Conservation (phyloP, 2,329 filamentous ascomycete species). For the Fusarium nematophilum region DNA sequence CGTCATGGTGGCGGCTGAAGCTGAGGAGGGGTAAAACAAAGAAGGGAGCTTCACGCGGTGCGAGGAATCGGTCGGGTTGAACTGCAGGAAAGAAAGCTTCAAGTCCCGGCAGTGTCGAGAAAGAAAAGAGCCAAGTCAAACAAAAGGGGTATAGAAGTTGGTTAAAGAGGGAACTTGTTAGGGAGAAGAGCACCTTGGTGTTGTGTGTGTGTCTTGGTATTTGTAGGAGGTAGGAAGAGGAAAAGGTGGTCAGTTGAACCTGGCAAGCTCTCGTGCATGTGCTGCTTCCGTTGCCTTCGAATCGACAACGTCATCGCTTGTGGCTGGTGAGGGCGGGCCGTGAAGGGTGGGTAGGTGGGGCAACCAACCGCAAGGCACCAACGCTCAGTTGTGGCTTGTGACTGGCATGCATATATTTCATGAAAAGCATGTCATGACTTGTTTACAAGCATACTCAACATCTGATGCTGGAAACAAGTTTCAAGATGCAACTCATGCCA, state of each 20-base stretch:
- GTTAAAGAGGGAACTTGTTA: constrained; percentile 1
- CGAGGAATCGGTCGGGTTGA: not conserved
- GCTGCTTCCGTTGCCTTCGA: constrained; percentile 39
- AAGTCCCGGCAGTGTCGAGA: not conserved
- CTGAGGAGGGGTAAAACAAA: constrained; percentile 39
- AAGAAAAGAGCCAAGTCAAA: not conserved
- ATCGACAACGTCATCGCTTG: constrained; percentile 52
- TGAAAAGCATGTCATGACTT: not conserved
- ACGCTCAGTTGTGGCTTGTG: constrained; percentile 26
- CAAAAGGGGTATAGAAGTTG: not conserved
- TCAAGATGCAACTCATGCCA: not conserved
- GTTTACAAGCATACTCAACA: too few species aligned
- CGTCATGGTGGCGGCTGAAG: constrained; percentile 60
- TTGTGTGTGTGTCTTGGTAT: constrained; percentile 35
- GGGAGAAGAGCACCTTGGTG: constrained; percentile 7
- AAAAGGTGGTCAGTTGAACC: constrained; percentile 48
- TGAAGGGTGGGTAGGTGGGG: constrained; percentile 22
- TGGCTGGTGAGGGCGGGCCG: constrained; percentile 41
- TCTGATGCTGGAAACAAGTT: not conserved
- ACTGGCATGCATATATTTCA: not conserved
- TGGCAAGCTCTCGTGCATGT: constrained; percentile 40
- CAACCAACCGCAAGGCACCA: constrained; percentile 1
- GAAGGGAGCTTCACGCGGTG: constrained; percentile 13
- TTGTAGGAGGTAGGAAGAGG: constrained; percentile 30
- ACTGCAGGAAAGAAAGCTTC: constrained; percentile 21